Evolutionary conservation across 352 stramenopile species (phyloP).

Genomic region (Phytophthora pistaciae): DNA sequence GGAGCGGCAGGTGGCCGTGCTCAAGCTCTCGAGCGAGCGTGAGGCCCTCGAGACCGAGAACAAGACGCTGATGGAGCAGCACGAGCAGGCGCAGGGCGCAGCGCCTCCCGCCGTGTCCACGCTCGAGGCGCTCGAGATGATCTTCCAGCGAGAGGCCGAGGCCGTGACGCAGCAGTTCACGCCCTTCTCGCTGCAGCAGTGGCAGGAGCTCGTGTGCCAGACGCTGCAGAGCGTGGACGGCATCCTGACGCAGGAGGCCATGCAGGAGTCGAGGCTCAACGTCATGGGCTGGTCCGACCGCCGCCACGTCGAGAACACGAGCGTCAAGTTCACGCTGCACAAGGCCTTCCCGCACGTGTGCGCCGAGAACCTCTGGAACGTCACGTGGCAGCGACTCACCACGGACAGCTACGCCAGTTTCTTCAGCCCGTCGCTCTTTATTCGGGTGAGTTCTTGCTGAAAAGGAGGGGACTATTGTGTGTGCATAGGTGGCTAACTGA

Average conservation of each 20-base stretch:
- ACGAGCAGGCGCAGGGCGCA: slow-evolving; percentile 16
- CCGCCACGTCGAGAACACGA: slow-evolving; percentile 45
- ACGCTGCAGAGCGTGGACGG: slow-evolving; percentile 43
- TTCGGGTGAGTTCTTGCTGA: slow-evolving; percentile 38
- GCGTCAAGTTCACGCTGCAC: slow-evolving; percentile 59
- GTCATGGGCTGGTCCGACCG: slow-evolving; percentile 61
- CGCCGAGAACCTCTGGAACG: slow-evolving; percentile 51
- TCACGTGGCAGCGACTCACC: slow-evolving; percentile 47
- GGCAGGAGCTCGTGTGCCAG: slow-evolving; percentile 45
- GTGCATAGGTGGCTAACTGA: neutral
- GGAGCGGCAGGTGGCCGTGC: slow-evolving; percentile 47
- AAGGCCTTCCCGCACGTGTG: slow-evolving; percentile 59
- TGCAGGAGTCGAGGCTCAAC: slow-evolving; percentile 42
- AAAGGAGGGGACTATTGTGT: neutral
- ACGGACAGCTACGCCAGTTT: slow-evolving; percentile 60
- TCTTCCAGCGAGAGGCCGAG: slow-evolving; percentile 44
- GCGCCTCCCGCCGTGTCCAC: slow-evolving; percentile 6
- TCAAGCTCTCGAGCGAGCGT: slow-evolving; percentile 46
- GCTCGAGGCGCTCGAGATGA: slow-evolving; percentile 34
- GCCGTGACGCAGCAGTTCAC: slow-evolving; percentile 43
- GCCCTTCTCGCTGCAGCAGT: slow-evolving; percentile 39
- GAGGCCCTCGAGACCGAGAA: slow-evolving; percentile 53
- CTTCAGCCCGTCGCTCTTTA: slow-evolving; percentile 57
- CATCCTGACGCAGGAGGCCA: slow-evolving; percentile 38
- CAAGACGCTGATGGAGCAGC: slow-evolving; percentile 31